Evolutionary conservation across 2,329 filamentous ascomycete species (phyloP), one percentile per base, ranked within the genome.

Genomic region (Ascochyta fabae): DNA sequence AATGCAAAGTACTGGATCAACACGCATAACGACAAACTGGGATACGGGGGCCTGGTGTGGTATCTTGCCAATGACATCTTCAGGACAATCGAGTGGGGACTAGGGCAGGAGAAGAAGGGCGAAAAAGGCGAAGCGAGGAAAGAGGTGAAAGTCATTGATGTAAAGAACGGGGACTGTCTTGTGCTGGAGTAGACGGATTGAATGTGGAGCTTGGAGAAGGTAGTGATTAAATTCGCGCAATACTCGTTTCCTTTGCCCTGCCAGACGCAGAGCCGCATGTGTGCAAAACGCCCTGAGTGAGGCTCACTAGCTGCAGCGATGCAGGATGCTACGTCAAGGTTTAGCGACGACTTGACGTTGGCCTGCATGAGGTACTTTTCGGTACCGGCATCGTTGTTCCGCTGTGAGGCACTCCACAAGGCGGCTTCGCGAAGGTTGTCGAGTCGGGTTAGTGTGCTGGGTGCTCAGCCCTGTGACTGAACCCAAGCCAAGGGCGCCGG

Each of bases 351-450:
- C n/a, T 42, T 42, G 43, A 56, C 33, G 47, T 36, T 26, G 31
- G 31, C 23, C 12, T 6, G 13, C 22, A 15, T 38, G 36, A 39
- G 31, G 23, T 12, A 43, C 35, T 40, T 40, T 24, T 23, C 27
- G 47, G 38, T 26, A 22, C 13, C 43, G 38, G 43, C 47, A 48
- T 36, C 38, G 9, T 22, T 29, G 47, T 42, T 51, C 53, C 47
- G 38, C 53, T 56, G 53, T 42, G 47, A 56, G 53, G 53, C 53
- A 48, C 26, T 39, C 31, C 26, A 36, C 53, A 56, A 56, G 53
- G 53, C 53, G 35, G 24, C 47, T 56, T 48, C 53, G 53, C 53
- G 47, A 43, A 42, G 29, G 42, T 56, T 51, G 47, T 56, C 53
- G 29, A 38, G 29, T n/a, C 6, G 16, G 46, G 47, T 43, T 56